Evolutionary conservation across 2,329 filamentous ascomycete genomes (phyloP).

Genomic region (Botrytis deweyae): DNA sequence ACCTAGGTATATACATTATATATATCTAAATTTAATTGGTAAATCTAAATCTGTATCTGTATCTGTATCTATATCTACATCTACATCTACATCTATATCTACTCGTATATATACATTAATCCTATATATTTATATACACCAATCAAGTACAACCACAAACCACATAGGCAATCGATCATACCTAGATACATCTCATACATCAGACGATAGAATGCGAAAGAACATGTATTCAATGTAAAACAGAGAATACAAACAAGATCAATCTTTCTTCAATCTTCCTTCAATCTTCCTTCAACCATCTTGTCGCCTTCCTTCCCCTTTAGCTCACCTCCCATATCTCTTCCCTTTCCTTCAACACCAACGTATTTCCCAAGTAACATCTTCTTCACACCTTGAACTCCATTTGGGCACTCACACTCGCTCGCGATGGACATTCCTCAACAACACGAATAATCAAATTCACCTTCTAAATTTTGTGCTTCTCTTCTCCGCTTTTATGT

Average conservation of each 20-base stretch:
- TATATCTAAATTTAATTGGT: no score
- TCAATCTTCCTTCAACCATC: background rate
- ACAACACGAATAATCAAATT: background rate
- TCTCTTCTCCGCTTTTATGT: conserved; percentile 11
- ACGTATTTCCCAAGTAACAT: background rate
- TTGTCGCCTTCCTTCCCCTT: conserved; percentile 11
- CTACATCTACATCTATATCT: no score
- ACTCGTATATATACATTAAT: background rate
- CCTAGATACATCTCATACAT: background rate
- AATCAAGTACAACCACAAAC: background rate
- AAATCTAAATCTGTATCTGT: no score
- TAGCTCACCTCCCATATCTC: background rate
- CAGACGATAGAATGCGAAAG: background rate
- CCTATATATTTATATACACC: background rate
- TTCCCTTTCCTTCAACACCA: background rate
- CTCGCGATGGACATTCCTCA: background rate
- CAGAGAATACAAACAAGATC: background rate
- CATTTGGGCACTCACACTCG: background rate
- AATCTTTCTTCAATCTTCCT: background rate
- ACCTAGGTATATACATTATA: no score
- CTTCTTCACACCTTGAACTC: background rate
- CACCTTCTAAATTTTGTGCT: background rate
- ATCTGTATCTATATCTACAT: no score
- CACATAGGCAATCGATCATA: background rate
- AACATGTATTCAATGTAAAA: conserved; percentile 3